These are phyloP conservation scores for Cercospora beticola DNA, from an alignment of 2,329 filamentous ascomycete species.

Conservation along the genomic window DNA sequence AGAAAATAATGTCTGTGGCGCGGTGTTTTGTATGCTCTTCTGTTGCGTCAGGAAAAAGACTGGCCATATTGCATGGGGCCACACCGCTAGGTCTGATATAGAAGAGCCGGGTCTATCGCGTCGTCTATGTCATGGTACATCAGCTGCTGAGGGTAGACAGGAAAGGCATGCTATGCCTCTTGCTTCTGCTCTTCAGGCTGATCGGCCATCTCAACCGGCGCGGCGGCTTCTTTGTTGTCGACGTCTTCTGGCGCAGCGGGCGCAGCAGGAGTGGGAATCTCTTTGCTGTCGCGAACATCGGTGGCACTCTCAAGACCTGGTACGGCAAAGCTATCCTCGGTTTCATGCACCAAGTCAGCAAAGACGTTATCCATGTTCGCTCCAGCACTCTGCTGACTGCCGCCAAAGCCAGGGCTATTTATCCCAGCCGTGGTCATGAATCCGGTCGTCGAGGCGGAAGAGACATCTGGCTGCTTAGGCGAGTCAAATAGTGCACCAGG, in stretches of 20 bases:
- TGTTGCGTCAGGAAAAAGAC: not conserved
- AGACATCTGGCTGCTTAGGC: slow-evolving; percentile 29
- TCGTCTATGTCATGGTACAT: not conserved
- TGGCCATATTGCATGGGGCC: not conserved
- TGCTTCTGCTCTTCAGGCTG: slow-evolving; percentile 13
- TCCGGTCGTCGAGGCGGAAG: slow-evolving; percentile 14
- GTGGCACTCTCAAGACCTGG: slow-evolving; percentile 27
- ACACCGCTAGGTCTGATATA: not conserved
- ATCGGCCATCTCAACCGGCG: not conserved
- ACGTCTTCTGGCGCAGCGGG: not conserved
- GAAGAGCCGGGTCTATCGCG: not conserved
- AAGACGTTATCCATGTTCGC: slow-evolving; percentile 39
- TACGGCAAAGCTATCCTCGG: slow-evolving; percentile 30
- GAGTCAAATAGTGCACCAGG: slow-evolving; percentile 35
- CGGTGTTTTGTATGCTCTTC: not conserved
- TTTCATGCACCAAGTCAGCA: slow-evolving; percentile 38
- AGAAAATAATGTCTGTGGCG: not conserved
- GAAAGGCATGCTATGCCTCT: not conserved
- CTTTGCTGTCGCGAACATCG: slow-evolving; percentile 24
- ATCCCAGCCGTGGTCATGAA: slow-evolving; percentile 30
- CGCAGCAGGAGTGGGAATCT: slow-evolving; percentile 8
- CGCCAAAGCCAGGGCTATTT: slow-evolving; percentile 36
- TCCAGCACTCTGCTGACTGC: slow-evolving; percentile 33
- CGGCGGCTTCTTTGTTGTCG: slow-evolving; percentile 1
- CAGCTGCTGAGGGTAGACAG: slow-evolving; percentile 4